phyloP scores from a whole-genome alignment of 2,329 filamentous ascomycete species.

The Thelonectria olida region DNA sequence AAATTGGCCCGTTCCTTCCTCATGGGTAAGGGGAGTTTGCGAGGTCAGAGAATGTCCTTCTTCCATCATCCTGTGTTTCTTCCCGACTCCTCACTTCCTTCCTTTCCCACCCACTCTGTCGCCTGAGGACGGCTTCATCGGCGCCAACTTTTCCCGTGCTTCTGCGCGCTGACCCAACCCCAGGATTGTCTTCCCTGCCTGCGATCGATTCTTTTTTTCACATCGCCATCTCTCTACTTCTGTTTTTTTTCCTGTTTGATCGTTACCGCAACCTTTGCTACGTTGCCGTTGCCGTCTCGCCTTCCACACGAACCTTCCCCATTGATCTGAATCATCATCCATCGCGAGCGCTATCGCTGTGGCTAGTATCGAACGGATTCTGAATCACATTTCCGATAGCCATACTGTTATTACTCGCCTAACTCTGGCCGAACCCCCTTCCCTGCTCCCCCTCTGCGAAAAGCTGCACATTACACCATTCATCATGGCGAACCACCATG shows the following conservation, averaged over 20 bases:
- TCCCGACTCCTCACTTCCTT: conserved; percentile 50
- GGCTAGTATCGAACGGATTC: conserved; percentile 10
- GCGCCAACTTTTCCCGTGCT: conserved; percentile 28
- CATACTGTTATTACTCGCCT: background rate
- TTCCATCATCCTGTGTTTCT: conserved; percentile 51
- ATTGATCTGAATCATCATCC: conserved; percentile 26
- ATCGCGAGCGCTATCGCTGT: conserved; percentile 22
- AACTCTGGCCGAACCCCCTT: background rate
- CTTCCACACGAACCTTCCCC: conserved; percentile 18
- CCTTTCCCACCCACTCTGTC: conserved; percentile 47
- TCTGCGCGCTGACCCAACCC: conserved; percentile 28
- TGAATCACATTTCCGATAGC: conserved; percentile 28
- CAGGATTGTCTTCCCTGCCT: conserved; percentile 19
- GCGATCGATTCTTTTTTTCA: conserved; percentile 14
- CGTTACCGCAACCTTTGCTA: conserved; percentile 21
- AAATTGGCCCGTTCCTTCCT: conserved; percentile 49
- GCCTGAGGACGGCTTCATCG: conserved; percentile 44
- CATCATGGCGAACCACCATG: conserved; percentile 80
- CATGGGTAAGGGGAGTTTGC: conserved; percentile 56
- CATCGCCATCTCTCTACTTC: conserved; percentile 24
- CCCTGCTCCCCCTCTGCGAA: conserved; percentile 22
- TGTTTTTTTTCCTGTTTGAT: conserved; percentile 17
- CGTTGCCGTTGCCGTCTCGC: conserved; percentile 20
- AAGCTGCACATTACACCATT: conserved; percentile 26
- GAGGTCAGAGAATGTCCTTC: conserved; percentile 51